Conservation (phyloP, 75 land plant genomes). For the Chamaecyparis obtusa region DNA sequence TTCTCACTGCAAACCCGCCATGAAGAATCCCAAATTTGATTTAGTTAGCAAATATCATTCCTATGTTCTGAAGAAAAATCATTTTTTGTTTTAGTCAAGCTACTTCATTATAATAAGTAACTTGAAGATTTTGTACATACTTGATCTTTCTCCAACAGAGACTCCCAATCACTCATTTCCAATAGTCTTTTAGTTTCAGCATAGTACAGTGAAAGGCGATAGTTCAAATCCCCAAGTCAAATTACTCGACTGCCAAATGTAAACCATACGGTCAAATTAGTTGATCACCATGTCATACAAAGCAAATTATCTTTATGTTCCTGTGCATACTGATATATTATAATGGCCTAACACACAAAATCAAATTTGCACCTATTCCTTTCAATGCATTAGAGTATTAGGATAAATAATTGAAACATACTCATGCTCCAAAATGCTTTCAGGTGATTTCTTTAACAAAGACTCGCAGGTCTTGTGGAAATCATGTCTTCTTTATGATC, state of each 20-base stretch:
- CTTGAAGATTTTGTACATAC: slow-evolving; percentile 28
- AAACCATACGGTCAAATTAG: background rate
- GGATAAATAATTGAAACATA: too few relatives aligned
- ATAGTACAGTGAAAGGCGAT: slow-evolving; percentile 46
- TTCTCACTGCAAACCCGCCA: slow-evolving; percentile 64
- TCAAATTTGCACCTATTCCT: too few relatives aligned
- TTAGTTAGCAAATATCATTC: background rate
- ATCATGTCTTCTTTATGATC: too few relatives aligned
- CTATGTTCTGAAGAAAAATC: background rate
- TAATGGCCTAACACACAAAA: too few relatives aligned
- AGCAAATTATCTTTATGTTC: too few relatives aligned
- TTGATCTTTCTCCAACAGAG: slow-evolving; percentile 78
- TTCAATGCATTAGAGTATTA: too few relatives aligned
- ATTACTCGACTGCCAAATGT: slow-evolving; percentile 56
- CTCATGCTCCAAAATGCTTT: too few relatives aligned
- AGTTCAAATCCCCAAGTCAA: slow-evolving; percentile 91
- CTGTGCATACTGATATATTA: too few relatives aligned
- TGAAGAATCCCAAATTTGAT: background rate
- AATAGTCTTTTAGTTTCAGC: slow-evolving; percentile 24
- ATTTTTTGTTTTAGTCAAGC: background rate
- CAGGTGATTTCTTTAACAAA: too few relatives aligned
- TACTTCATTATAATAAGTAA: background rate
- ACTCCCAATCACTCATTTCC: slow-evolving; percentile 58
- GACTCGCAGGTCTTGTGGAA: too few relatives aligned
- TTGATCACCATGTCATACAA: too few relatives aligned